Base-by-base conservation (phyloP, 345 rosid genomes). In the Limnanthes douglasii region DNA sequence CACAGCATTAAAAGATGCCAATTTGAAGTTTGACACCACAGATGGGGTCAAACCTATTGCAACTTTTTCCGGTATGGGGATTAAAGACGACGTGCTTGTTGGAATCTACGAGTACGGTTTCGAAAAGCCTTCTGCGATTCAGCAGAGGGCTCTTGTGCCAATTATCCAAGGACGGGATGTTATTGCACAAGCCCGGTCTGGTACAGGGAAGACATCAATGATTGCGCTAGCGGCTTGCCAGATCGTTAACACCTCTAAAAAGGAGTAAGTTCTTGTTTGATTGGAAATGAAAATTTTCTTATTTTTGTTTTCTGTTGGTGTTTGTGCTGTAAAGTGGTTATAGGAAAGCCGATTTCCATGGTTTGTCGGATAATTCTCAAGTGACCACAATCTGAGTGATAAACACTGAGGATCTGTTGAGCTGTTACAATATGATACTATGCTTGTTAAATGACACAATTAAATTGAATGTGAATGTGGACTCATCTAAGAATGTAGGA, bases 131-230 rank as follows among this genome's bases (percentile, higher is more conserved):
- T 90, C 98, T 0, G 96, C 96, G 7, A 90, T 90, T 40, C 98
- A 90, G 37, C 96, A 84, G 61, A 69, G 96, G 14, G 96, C 96
- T 0, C 86, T 90, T 10, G 70, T 90, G 93, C 96, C 96, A 3
- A 80, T 90, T 27, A 66, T 90, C 23, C 72, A 67, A 46, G 96
- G 98, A 2, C 77, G 96, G 0, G 98, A 90, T 39, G 96, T 85
- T 5, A 90, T 90, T 15, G 96, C 98, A 2, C 95, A 90, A 60
- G 98, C 98, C 2, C 98, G 84, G 44, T 90, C 94, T n/a, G 98
- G 98, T 57, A 90, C 94, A 0, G 96, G 96, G 2, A 90, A 90
- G 51, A 80, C 93, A 39, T 80, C 96, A 33, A 78, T 90, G 98
- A 85, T 90, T 53, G 96, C 93, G 6, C 88, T 90, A 58, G 64